Percentiles rank a stretch among this genome's conserved stretches.
phyloP scores from a whole-genome alignment of 2,329 filamentous ascomycete genomes.

The Xylaria sp. region DNA sequence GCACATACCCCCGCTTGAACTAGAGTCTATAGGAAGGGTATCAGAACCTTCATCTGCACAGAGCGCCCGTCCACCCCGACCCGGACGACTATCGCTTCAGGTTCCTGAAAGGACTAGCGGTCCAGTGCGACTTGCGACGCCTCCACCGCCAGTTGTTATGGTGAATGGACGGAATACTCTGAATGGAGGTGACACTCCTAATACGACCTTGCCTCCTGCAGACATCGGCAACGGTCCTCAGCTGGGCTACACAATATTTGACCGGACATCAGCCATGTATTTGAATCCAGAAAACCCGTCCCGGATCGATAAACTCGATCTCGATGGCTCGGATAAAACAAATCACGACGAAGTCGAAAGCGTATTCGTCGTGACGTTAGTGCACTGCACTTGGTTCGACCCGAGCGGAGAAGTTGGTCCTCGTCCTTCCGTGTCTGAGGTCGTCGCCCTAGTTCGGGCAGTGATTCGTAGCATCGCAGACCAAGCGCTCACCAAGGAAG shows the following conservation, averaged over 20 bases:
- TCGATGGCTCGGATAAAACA: constrained; percentile 52
- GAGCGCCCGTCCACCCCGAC: constrained; percentile 42
- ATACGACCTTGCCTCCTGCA: neutral
- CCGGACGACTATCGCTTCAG: constrained; percentile 63
- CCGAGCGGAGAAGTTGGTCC: constrained; percentile 49
- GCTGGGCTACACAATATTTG: constrained; percentile 33
- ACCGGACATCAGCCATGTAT: constrained; percentile 36
- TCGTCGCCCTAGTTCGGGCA: constrained; percentile 57
- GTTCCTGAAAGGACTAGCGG: constrained; percentile 67
- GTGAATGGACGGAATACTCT: constrained; percentile 54
- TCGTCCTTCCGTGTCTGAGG: constrained; percentile 57
- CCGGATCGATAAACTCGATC: constrained; percentile 35
- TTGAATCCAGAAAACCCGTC: constrained; percentile 32
- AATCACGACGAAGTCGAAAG: constrained; percentile 63
- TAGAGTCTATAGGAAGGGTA: constrained; percentile 29
- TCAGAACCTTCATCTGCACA: constrained; percentile 34
- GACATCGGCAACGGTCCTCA: constrained; percentile 7
- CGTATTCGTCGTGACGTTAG: constrained; percentile 57
- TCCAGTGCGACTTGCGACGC: constrained; percentile 66
- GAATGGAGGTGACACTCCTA: constrained; percentile 18
- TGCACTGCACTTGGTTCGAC: constrained; percentile 59
- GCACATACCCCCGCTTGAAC: constrained; percentile 35
- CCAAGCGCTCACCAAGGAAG: constrained; percentile 56
- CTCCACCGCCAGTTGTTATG: constrained; percentile 56
- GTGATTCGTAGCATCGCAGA: constrained; percentile 59